Evolutionary conservation across 2,329 filamentous ascomycete species (phyloP), one percentile per base, ranked within the genome.

Genomic region (Claviceps sp.): DNA sequence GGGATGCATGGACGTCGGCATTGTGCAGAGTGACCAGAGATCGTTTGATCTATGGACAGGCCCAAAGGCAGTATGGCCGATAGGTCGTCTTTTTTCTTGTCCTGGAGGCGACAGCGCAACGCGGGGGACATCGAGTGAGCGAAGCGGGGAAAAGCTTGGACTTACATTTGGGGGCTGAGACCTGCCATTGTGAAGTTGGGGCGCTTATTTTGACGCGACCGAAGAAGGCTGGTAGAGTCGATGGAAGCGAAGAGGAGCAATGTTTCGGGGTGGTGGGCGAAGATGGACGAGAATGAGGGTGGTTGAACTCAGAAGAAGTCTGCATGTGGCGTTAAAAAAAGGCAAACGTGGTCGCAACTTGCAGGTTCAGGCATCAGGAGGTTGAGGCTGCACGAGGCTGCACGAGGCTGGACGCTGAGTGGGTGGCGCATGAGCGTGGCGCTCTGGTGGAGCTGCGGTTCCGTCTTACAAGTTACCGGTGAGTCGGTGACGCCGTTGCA

Each of bases 101-200:
- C 30, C 9, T 34, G 24, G 6, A 37, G 44, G 26, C 44, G 44
- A 34, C 26, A 9, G 24, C 14, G 41, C 14, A 16, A 37, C 26
- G 50, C n/a, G 37, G 43, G 14, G 47, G 34, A 8, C 30, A 38
- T 51, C 13, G 8, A 30, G 37, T 3, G 37, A 20, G 43, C 16
- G 26, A 30, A 8, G 37, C 20, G 18, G 14, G 13, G 5, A 20
- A 40, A 24, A 34, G 47, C 37, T 11, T 24, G 18, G 24, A 56
- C 78, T 65, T 73, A 84, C 81, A 84, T 73, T 68, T 84, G 81
- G 61, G 81, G 76, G 63, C 73, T 81, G 61, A 85, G 70, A 55
- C 70, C 69, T 62, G 69, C 79, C 81, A 84, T 84, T 67, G 70
- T 81, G 67, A 38, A 52, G 4, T 40, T 14, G 11, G 26, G 41